A percentile compares a stretch with the other conserved stretches of the same genome.
Evolutionary conservation across 768 basidiomycete genomes (phyloP).

Genomic region (Dictyophora rubrovolvata): DNA sequence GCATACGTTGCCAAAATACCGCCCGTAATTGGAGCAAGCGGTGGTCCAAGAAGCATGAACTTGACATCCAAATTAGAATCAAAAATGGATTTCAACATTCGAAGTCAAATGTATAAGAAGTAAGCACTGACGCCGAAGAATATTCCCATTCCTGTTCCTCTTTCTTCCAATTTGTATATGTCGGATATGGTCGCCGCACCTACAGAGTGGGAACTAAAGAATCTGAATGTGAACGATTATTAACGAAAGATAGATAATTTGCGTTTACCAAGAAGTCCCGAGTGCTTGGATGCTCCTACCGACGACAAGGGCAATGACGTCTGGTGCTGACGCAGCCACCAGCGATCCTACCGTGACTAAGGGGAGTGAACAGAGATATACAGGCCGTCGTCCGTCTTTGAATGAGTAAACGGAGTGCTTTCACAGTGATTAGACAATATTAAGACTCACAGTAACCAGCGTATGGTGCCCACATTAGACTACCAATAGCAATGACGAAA

Average conservation of each 20-base stretch:
- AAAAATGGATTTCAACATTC: too few relatives aligned
- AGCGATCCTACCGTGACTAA: neutral
- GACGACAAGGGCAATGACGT: neutral
- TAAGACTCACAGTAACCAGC: slow-evolving; percentile 36
- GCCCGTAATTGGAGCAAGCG: slow-evolving; percentile 10
- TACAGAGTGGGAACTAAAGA: slow-evolving; percentile 27
- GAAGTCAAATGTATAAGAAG: too few relatives aligned
- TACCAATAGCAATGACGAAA: slow-evolving; percentile 33
- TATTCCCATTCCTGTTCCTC: slow-evolving; percentile 38
- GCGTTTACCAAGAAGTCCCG: neutral
- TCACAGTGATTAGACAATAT: neutral
- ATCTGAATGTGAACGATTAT: neutral
- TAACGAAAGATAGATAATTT: too few relatives aligned
- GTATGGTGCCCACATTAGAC: slow-evolving; percentile 42
- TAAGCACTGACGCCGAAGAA: slow-evolving; percentile 27
- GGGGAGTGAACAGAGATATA: neutral
- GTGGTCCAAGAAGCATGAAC: slow-evolving; percentile 23
- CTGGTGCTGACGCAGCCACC: neutral
- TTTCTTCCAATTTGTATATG: slow-evolving; percentile 13
- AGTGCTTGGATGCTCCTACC: neutral
- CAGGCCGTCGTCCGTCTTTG: neutral
- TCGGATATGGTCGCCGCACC: slow-evolving; percentile 40
- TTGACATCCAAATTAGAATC: neutral
- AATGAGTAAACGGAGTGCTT: neutral
- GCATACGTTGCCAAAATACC: slow-evolving; percentile 2